Evolutionary conservation across 2,329 filamentous ascomycete species (phyloP), one percentile per base, ranked within the genome.

Genomic region (Colletotrichum melonis): DNA sequence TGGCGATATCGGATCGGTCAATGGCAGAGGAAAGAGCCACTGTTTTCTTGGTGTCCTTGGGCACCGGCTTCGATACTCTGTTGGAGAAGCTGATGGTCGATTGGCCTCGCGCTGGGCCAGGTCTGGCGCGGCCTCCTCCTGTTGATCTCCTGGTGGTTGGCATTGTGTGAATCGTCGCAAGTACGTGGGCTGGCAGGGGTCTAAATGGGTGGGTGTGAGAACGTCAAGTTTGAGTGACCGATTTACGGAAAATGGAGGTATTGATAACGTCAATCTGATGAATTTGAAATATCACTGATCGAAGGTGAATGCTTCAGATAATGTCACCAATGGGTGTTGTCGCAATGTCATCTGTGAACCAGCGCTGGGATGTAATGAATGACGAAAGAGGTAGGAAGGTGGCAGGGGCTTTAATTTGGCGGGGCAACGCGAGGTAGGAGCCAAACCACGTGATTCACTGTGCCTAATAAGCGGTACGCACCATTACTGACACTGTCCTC

Each of bases 51-150:
- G 78, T 79, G 24, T 87, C 82, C 75, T 86, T 86, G 28, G 86
- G 80, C 4, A 86, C 83, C 46, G 85, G 80, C 79, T 91, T 91
- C 71, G 88, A 90, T 58, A 91, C 87, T 55, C 84, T 84, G 79
- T 87, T 86, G 77, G 88, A 86, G 83, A 91, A 91, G 79, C 87
- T 90, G 72, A 90, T 84, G 49, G 87, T 91, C 9, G 88, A 86
- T 76, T 91, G 89, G 46, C 83, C 82, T 78, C 86, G 88, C 73
- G 79, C 78, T 59, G 82, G 80, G 9, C 79, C 80, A 24, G 80
- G 76, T 30, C 82, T 80, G 68, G 81, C 77, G 59, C 82, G 80
- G 75, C 80, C 77, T 75, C 79, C 81, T 76, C 82, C 81, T 54
- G 85, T 80, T n/a, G 88, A 86, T 79, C 86, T 84, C 81, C 87